phyloP scores from a whole-genome alignment of 1,284 basidiomycete species.

The Pascua guehoae region DNA sequence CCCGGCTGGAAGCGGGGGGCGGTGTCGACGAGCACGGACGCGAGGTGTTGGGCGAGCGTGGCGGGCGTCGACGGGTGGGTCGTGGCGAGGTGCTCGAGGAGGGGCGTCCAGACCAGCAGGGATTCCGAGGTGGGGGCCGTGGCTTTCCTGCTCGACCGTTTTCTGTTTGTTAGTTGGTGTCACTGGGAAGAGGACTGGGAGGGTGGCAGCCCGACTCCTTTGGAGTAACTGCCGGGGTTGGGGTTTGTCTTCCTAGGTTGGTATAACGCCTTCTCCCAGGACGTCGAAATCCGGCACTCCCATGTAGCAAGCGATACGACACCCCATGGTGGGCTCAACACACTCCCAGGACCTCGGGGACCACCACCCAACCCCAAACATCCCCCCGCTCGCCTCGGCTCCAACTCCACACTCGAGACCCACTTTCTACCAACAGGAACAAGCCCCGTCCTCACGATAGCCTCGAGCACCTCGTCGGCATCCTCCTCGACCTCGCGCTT shows the following conservation, averaged over 20 bases:
- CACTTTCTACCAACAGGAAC: slow-evolving; percentile 78
- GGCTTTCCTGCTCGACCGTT: slow-evolving; percentile 7
- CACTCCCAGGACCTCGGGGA: background rate
- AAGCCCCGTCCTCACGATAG: slow-evolving; percentile 62
- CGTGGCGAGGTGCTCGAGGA: slow-evolving; percentile 6
- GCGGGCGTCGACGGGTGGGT: background rate
- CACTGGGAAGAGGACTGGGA: too few relatives aligned
- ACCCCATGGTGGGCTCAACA: background rate
- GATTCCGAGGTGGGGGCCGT: slow-evolving; percentile 34
- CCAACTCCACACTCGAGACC: slow-evolving; percentile 20
- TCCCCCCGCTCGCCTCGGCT: too few relatives aligned
- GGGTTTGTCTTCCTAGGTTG: background rate
- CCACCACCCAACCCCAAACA: too few relatives aligned
- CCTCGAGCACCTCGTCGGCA: slow-evolving; percentile 62
- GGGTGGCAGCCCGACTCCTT: too few relatives aligned
- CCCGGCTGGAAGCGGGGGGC: slow-evolving; percentile 5
- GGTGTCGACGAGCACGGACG: slow-evolving; percentile 8
- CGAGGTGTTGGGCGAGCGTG: slow-evolving; percentile 7
- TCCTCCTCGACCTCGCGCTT: slow-evolving; percentile 54
- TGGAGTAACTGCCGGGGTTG: background rate
- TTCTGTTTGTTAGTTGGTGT: slow-evolving; percentile 9
- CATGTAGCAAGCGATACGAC: too few relatives aligned
- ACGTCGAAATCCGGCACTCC: too few relatives aligned
- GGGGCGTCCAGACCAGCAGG: slow-evolving; percentile 32
- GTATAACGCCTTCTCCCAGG: too few relatives aligned